Conservation (phyloP, 345 rosid species). For the Brassica juncea region DNA sequence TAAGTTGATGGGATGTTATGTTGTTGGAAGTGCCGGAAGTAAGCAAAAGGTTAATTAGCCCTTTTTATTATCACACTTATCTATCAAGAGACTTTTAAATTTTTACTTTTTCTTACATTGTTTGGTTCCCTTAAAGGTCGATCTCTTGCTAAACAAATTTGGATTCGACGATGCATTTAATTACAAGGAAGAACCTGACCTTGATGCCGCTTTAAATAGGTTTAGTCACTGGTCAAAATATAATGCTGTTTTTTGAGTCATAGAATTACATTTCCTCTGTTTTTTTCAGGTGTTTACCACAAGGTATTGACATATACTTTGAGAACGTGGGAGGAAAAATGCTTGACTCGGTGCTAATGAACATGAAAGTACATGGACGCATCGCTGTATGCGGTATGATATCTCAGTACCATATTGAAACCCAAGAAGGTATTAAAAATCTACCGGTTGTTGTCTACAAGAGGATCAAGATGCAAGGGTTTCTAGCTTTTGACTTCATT, state of each 20-base stretch:
- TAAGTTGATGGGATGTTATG: conserved; percentile 53
- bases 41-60: background rate
- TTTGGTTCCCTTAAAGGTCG: conserved; percentile 31
- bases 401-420: conserved; percentile 46
- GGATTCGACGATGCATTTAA: conserved; percentile 65
- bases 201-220: conserved; percentile 46
- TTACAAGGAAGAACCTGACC: conserved; percentile 53
- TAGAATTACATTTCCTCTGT: background rate
- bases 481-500: conserved; percentile 29
- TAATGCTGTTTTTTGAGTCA: background rate
- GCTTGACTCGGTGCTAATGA: conserved; percentile 50
- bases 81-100: background rate
- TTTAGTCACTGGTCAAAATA: background rate
- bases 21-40: conserved; percentile 38
- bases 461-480: conserved; percentile 46
- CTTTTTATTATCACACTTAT: conserved; percentile 16
- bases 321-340: conserved; percentile 59
- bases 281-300: background rate
- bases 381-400: conserved; percentile 53
- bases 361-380: conserved; percentile 45
- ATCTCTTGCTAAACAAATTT: conserved; percentile 47
- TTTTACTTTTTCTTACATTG: background rate
- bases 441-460: conserved; percentile 25
- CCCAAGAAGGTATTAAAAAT: conserved; percentile 35
- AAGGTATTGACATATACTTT: conserved; percentile 33